Evolutionary conservation across 1,139 yeast genomes (phyloP).

Genomic region (Geotrichum aggregatum): DNA sequence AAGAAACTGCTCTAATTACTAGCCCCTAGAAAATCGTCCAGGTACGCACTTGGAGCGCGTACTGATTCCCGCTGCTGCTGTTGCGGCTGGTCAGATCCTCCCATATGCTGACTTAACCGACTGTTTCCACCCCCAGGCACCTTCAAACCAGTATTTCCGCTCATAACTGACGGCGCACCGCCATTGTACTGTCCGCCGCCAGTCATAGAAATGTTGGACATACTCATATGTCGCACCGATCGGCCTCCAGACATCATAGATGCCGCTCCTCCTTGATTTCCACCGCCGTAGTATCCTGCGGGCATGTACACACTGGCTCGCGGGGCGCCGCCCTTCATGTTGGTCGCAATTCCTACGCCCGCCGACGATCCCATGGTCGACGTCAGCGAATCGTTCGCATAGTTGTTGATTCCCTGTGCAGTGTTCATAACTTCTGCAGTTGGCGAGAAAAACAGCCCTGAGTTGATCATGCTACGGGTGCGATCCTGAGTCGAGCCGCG

Average conservation of each 20-base stretch:
- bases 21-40: slow-evolving; percentile 38
- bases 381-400: slow-evolving; percentile 23
- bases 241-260: slow-evolving; percentile 12
- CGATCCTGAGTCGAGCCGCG: slow-evolving; percentile 6
- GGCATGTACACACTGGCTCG: slow-evolving; percentile 38
- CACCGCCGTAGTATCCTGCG: slow-evolving; percentile 38
- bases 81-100: slow-evolving; percentile 9
- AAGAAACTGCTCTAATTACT: slow-evolving; percentile 20
- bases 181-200: slow-evolving; percentile 14
- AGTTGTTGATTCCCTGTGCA: slow-evolving; percentile 25
- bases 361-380: slow-evolving; percentile 22
- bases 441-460: slow-evolving; percentile 64
- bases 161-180: slow-evolving; percentile 22
- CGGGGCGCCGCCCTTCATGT: slow-evolving; percentile 19
- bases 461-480: slow-evolving; percentile 21
- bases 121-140: slow-evolving; percentile 14
- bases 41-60: slow-evolving; percentile 41
- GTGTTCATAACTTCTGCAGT: slow-evolving; percentile 66
- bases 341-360: slow-evolving; percentile 23
- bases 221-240: slow-evolving; percentile 23
- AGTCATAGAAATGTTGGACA: slow-evolving; percentile 20
- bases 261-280: slow-evolving; percentile 21
- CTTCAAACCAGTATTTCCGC: slow-evolving; percentile 22
- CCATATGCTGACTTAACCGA: slow-evolving; percentile 11
- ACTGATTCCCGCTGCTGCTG: slow-evolving; percentile 17